These are phyloP conservation scores for Phaeosphaeria sp. DNA, from an alignment of 2,329 filamentous ascomycete species.

Conservation along the genomic window DNA sequence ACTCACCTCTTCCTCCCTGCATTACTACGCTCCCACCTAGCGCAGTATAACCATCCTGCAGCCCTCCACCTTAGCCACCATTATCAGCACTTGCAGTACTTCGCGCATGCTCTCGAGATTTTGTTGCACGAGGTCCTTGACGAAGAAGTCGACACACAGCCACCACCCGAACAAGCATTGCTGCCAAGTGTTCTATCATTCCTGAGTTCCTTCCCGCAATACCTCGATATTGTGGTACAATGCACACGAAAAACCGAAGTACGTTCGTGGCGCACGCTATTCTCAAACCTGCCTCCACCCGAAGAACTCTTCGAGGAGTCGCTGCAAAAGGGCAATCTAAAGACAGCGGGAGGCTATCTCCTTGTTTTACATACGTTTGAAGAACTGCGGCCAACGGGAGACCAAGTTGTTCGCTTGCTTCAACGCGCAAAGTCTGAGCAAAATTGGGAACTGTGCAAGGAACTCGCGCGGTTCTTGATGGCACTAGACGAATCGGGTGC, in stretches of 20 bases:
- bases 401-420: conserved; percentile 82
- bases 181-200: conserved; percentile 61
- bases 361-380: conserved; percentile 86
- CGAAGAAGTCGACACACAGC: conserved; percentile 81
- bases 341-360: conserved; percentile 96
- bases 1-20: conserved; percentile 94
- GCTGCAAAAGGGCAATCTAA: conserved; percentile 80
- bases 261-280: conserved; percentile 91
- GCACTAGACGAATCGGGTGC: conserved; percentile 87
- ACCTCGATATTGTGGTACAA: conserved; percentile 93
- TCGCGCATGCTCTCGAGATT: conserved; percentile 90
- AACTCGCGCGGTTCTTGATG: conserved; percentile 91
- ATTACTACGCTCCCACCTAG: conserved; percentile 79
- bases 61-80: conserved; percentile 83
- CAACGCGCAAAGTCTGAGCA: conserved; percentile 80
- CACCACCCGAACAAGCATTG: conserved; percentile 55
- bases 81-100: conserved; percentile 88
- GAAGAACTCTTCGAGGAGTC: conserved; percentile 94
- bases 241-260: conserved; percentile 98
- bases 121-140: conserved; percentile 92
- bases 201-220: conserved; percentile 69
- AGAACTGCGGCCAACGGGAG: conserved; percentile 66
- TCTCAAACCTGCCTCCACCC: conserved; percentile 87
- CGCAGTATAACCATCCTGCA: conserved; percentile 76
- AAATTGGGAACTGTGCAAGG: conserved; percentile 95